Conservation (phyloP, 177 flowering plant species). For the Telopea speciosissima region DNA sequence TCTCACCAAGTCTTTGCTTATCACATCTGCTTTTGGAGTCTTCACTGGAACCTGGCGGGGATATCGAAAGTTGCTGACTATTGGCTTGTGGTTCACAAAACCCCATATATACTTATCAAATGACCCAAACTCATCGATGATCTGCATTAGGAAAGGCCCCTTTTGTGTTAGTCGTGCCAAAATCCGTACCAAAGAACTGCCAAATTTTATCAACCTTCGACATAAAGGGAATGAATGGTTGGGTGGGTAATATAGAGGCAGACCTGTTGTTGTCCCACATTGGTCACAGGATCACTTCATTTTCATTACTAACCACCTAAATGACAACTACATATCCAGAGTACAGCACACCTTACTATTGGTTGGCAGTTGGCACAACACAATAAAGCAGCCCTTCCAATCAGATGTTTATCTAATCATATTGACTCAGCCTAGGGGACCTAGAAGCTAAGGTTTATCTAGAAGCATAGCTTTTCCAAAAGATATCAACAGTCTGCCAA, state of each 20-base stretch:
- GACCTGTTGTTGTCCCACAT: not conserved
- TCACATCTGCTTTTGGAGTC: constrained; percentile 67
- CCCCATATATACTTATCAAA: constrained; percentile 75
- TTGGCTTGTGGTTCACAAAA: constrained; percentile 70
- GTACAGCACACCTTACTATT: not conserved
- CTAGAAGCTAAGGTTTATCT: not conserved
- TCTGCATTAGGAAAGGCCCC: constrained; percentile 39
- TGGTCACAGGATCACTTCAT: constrained; percentile 18
- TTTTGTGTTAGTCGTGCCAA: constrained; percentile 20
- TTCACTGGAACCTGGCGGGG: constrained; percentile 72
- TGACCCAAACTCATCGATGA: constrained; percentile 65
- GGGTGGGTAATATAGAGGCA: not conserved
- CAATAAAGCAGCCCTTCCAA: constrained; percentile 1
- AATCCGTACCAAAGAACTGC: constrained; percentile 8
- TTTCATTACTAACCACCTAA: constrained; percentile 22
- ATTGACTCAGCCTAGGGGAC: not conserved
- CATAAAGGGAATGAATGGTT: not conserved
- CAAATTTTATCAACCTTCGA: constrained; percentile 4
- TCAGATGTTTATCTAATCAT: not conserved
- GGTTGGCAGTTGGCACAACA: constrained; percentile 3
- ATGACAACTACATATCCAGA: constrained; percentile 9
- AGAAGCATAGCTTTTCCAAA: not conserved
- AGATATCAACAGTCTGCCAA: not conserved
- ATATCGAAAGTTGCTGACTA: constrained; percentile 52
- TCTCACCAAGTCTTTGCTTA: constrained; percentile 71